phyloP scores from a whole-genome alignment of 352 stramenopile species.

The Phytophthora melonis region DNA sequence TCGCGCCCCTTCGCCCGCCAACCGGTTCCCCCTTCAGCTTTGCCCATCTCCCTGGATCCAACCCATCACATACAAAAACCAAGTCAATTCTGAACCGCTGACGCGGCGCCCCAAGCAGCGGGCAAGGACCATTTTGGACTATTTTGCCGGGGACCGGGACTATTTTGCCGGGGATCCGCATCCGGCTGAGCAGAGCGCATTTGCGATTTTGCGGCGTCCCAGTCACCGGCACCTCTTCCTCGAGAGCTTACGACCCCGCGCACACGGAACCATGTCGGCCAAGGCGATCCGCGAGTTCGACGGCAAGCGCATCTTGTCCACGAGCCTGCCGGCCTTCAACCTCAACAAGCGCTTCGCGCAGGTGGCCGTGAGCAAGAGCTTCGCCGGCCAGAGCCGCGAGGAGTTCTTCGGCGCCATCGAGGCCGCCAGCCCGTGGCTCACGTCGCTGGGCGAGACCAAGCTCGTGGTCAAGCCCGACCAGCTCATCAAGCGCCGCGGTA shows the following conservation, averaged over 20 bases:
- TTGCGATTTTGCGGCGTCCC: constrained; percentile 54
- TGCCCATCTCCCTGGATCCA: neutral
- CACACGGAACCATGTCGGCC: constrained; percentile 85
- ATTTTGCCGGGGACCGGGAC: too few relatives aligned
- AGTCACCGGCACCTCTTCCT: constrained; percentile 16
- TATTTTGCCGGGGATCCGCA: too few relatives aligned
- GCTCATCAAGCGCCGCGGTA: constrained; percentile 97
- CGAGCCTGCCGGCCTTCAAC: constrained; percentile 78
- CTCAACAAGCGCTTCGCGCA: constrained; percentile 84
- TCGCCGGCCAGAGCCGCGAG: constrained; percentile 47
- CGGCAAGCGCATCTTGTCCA: constrained; percentile 94
- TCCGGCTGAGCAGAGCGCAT: constrained; percentile 26
- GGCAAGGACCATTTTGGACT: constrained; percentile 20
- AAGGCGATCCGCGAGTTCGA: constrained; percentile 97
- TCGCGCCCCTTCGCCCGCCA: constrained; percentile 21
- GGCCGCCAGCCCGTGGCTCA: constrained; percentile 86
- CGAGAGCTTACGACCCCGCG: neutral
- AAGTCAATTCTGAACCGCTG: constrained; percentile 20
- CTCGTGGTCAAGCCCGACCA: constrained; percentile 98
- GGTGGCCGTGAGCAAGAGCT: constrained; percentile 61
- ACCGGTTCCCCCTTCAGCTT: constrained; percentile 1
- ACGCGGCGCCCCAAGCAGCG: constrained; percentile 30
- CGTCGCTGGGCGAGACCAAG: constrained; percentile 68
- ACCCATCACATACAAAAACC: constrained; percentile 24
- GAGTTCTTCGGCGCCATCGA: constrained; percentile 81